These are phyloP conservation scores for Aspergillus affinis DNA, from an alignment of 495 filamentous ascomycete genomes.

Conservation along the genomic window DNA sequence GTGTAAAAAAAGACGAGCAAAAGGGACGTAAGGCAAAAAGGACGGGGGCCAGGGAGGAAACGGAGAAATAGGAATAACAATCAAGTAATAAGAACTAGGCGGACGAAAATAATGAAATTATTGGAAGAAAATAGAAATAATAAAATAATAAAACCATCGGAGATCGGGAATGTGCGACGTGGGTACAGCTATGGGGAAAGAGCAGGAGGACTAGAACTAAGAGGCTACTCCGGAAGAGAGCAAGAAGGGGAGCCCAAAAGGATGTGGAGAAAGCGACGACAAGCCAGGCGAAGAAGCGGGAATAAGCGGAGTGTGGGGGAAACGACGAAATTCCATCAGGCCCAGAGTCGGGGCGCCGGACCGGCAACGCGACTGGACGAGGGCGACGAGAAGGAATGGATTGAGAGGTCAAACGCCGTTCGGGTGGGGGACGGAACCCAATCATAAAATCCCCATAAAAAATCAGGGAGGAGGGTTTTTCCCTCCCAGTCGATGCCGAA, in stretches of 20 bases:
- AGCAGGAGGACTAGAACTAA: neutral
- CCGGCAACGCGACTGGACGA: slow-evolving; percentile 25
- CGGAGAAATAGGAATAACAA: slow-evolving; percentile 11
- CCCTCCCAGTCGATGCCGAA: too few relatives aligned
- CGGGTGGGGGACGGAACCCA: neutral
- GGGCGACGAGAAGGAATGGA: slow-evolving; percentile 13
- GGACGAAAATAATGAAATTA: neutral
- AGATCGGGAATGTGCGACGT: slow-evolving; percentile 8
- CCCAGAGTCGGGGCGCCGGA: slow-evolving; percentile 38
- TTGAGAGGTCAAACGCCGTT: slow-evolving; percentile 18
- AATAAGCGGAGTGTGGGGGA: slow-evolving; percentile 45
- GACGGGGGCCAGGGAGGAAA: neutral
- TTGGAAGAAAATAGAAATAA: neutral
- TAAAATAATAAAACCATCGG: neutral
- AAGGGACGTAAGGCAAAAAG: neutral
- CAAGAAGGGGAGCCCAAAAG: slow-evolving; percentile 1
- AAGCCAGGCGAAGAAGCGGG: slow-evolving; percentile 10
- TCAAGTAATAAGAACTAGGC: slow-evolving; percentile 5
- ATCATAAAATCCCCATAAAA: too few relatives aligned
- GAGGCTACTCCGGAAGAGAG: neutral
- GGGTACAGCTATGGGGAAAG: slow-evolving; percentile 6
- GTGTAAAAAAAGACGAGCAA: slow-evolving; percentile 6
- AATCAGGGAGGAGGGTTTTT: too few relatives aligned
- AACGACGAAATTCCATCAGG: slow-evolving; percentile 13
- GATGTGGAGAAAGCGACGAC: slow-evolving; percentile 1